These are phyloP conservation scores for Besnoitia besnoiti DNA, from an alignment of 169 alveolate species.

Conservation along the genomic window DNA sequence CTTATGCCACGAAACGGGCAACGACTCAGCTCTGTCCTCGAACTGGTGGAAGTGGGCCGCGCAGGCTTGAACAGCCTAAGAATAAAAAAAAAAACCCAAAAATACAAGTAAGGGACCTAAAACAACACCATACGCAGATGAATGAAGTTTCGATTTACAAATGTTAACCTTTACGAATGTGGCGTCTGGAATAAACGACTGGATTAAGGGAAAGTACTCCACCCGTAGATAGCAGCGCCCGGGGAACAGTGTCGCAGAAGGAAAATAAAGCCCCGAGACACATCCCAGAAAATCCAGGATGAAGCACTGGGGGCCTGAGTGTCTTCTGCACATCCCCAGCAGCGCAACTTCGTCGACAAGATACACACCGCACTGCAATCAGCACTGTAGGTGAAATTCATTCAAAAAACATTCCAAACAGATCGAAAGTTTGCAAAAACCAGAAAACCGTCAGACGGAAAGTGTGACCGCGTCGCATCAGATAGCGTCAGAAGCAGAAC, in stretches of 20 bases:
- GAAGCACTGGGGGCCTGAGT: slow-evolving; percentile 32
- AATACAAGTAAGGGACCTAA: too few species aligned
- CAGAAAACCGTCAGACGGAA: neutral
- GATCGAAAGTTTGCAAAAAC: neutral
- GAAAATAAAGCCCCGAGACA: slow-evolving; percentile 22
- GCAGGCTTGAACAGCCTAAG: slow-evolving; percentile 79
- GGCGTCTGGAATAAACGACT: slow-evolving; percentile 26
- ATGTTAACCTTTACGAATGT: neutral
- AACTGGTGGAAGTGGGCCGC: slow-evolving; percentile 85
- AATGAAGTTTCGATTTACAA: neutral
- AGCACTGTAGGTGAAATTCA: neutral
- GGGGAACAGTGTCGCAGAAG: slow-evolving; percentile 22
- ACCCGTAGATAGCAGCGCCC: slow-evolving; percentile 27
- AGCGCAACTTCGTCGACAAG: neutral
- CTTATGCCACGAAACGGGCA: slow-evolving; percentile 94
- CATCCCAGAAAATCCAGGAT: neutral
- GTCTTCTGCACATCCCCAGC: slow-evolving; percentile 29
- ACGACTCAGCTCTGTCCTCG: slow-evolving; percentile 65
- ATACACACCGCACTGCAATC: neutral
- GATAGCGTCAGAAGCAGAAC: slow-evolving; percentile 52
- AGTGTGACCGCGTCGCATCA: slow-evolving; percentile 29
- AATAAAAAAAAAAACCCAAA: neutral
- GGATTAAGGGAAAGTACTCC: neutral
- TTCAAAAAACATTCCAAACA: too few species aligned
- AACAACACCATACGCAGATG: too few species aligned